A percentile compares a stretch with the other conserved stretches of the same genome.
Conservation (phyloP, 2,329 filamentous ascomycete species). For the Coleophoma eucalyptorum region DNA sequence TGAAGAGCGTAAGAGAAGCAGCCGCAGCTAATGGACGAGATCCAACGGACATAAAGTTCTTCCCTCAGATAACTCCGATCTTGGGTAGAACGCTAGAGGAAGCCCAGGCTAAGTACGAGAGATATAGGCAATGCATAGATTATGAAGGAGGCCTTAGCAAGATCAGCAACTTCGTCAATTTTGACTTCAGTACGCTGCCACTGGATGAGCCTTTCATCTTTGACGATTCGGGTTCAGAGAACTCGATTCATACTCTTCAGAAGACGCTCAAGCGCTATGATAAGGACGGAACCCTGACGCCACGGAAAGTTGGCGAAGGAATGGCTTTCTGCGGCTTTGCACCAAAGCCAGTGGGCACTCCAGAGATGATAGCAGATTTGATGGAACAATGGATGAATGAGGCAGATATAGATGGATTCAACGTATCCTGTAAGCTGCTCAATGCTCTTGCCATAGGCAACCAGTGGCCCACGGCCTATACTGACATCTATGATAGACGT, state of each 20-base stretch:
- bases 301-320: constrained; percentile 63
- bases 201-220: constrained; percentile 54
- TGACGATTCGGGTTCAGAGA: neutral
- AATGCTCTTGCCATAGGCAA: neutral
- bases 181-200: constrained; percentile 53
- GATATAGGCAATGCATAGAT: constrained; percentile 57
- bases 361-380: constrained; percentile 59
- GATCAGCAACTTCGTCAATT: constrained; percentile 69
- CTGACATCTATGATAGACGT: constrained; percentile 47
- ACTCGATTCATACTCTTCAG: constrained; percentile 36
- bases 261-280: constrained; percentile 35
- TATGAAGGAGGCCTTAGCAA: constrained; percentile 62
- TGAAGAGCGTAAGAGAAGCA: constrained; percentile 55
- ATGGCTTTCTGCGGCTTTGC: constrained; percentile 65
- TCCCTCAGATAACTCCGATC: constrained; percentile 63
- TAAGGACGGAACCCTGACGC: constrained; percentile 60
- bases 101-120: constrained; percentile 57
- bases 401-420: constrained; percentile 71
- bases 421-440: constrained; percentile 47
- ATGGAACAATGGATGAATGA: constrained; percentile 65
- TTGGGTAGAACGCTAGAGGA: constrained; percentile 62
- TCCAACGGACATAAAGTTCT: constrained; percentile 57
- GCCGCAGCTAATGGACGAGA: constrained; percentile 52
- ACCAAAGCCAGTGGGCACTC: constrained; percentile 38
- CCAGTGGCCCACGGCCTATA: neutral